Evolutionary conservation across 805 yeast genomes (phyloP).

Genomic region (Babjeviella inositovora): DNA sequence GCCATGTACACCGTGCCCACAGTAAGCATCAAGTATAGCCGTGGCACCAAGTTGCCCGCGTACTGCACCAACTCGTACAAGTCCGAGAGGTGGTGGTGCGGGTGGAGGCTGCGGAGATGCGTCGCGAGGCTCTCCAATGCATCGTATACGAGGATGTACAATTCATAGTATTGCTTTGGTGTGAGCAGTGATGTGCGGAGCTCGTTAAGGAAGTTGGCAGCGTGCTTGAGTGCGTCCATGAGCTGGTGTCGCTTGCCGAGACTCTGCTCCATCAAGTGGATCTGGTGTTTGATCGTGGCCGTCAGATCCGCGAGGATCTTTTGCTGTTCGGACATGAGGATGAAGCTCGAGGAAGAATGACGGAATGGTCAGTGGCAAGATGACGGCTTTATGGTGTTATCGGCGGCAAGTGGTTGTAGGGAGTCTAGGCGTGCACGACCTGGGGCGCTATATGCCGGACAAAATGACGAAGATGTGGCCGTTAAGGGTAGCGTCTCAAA

Average conservation of each 20-base stretch:
- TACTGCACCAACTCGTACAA: slow-evolving; percentile 90
- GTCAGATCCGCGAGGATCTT: slow-evolving; percentile 24
- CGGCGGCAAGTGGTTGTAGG: too few species aligned
- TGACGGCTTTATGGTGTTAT: too few species aligned
- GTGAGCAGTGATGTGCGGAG: slow-evolving; percentile 58
- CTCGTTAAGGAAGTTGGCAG: slow-evolving; percentile 69
- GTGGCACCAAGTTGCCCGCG: slow-evolving; percentile 84
- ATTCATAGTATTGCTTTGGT: slow-evolving; percentile 88
- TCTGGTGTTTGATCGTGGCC: slow-evolving; percentile 48
- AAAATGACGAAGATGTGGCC: too few species aligned
- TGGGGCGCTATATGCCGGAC: too few species aligned
- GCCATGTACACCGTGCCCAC: slow-evolving; percentile 85
- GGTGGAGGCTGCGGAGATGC: slow-evolving; percentile 52
- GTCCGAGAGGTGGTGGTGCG: slow-evolving; percentile 65
- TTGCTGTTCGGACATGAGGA: too few species aligned
- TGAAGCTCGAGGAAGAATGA: too few species aligned
- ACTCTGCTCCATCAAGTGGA: slow-evolving; percentile 60
- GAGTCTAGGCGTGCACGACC: too few species aligned
- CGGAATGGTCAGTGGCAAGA: too few species aligned
- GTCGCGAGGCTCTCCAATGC: slow-evolving; percentile 53
- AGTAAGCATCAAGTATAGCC: slow-evolving; percentile 87
- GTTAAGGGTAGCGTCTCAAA: too few species aligned
- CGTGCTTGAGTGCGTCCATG: slow-evolving; percentile 81
- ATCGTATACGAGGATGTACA: slow-evolving; percentile 75
- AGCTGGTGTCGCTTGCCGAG: slow-evolving; percentile 52